Evolutionary conservation across 768 basidiomycete species (phyloP).

Genomic region (Rossbeevera mucosa): DNA sequence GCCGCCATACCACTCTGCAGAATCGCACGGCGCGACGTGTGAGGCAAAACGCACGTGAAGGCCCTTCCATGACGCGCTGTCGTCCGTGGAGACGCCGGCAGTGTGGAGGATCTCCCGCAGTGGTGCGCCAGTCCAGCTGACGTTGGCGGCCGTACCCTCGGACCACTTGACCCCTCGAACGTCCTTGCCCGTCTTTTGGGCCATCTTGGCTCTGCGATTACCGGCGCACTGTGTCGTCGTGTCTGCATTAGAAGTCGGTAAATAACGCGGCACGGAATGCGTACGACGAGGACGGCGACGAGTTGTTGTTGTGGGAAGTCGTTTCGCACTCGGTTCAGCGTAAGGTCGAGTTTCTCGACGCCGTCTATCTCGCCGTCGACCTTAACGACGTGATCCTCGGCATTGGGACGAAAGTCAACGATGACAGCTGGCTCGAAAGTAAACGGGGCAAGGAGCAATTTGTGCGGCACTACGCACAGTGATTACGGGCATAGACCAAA

Average conservation of each 20-base stretch:
- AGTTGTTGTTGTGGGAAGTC: conserved; percentile 28
- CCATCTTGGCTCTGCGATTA: conserved; percentile 66
- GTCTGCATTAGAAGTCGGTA: background rate
- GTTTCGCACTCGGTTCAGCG: conserved; percentile 13
- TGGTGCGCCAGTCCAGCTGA: conserved; percentile 58
- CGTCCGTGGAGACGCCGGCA: conserved; percentile 33
- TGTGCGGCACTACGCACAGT: conserved; percentile 45
- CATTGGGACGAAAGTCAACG: conserved; percentile 15
- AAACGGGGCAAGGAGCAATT: background rate
- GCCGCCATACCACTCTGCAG: conserved; percentile 58
- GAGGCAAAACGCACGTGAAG: conserved; percentile 60
- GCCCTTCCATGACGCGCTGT: conserved; percentile 17
- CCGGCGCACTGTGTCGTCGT: conserved; percentile 50
- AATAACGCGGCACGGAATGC: conserved; percentile 2
- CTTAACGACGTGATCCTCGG: conserved; percentile 23
- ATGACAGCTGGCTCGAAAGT: conserved; percentile 26
- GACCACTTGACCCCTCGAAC: conserved; percentile 62
- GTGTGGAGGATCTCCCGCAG: conserved; percentile 53
- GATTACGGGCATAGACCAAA: conserved; percentile 69
- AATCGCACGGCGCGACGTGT: conserved; percentile 54
- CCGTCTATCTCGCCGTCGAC: conserved; percentile 25
- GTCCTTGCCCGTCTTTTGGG: conserved; percentile 38
- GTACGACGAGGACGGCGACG: conserved; percentile 54
- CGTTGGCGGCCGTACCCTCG: conserved; percentile 68
- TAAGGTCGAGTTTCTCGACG: conserved; percentile 16